Percentiles rank a stretch among this genome's conserved stretches.
phyloP scores from a whole-genome alignment of 2,329 filamentous ascomycete species.

The Aspergillus novoparasiticus region DNA sequence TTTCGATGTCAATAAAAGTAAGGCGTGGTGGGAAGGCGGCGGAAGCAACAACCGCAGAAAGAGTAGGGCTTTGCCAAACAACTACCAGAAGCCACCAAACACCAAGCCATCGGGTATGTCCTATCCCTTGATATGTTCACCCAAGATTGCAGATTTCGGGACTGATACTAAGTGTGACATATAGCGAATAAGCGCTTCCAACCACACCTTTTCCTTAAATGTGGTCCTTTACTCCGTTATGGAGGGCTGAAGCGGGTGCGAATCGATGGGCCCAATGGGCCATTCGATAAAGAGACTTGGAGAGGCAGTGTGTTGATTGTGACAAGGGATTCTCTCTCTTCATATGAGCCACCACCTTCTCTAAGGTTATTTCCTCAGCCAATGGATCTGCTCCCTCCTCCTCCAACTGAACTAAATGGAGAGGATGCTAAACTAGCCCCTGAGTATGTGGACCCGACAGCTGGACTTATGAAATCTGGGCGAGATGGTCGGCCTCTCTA shows the following conservation, averaged over 20 bases:
- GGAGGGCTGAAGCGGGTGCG: conserved; percentile 71
- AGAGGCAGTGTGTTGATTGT: conserved; percentile 95
- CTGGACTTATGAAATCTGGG: conserved; percentile 82
- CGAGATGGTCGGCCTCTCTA: conserved; percentile 84
- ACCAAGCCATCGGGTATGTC: conserved; percentile 37
- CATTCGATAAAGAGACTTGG: conserved; percentile 76
- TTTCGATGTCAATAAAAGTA: conserved; percentile 51
- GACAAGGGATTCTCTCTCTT: conserved; percentile 79
- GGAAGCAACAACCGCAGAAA: conserved; percentile 50
- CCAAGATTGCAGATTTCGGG: not conserved
- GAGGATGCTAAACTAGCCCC: conserved; percentile 65
- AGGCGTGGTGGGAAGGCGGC: conserved; percentile 76
- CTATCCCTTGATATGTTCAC: not conserved
- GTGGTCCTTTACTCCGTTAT: conserved; percentile 87
- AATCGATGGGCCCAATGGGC: conserved; percentile 35
- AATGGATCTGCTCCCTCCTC: conserved; percentile 77
- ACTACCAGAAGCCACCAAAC: conserved; percentile 34
- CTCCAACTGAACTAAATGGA: conserved; percentile 68
- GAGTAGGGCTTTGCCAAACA: conserved; percentile 46
- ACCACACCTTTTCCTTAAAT: conserved; percentile 81
- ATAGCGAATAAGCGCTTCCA: conserved; percentile 68
- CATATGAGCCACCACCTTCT: conserved; percentile 75
- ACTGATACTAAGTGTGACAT: conserved; percentile 35
- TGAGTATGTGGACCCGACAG: conserved; percentile 84
- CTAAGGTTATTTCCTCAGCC: conserved; percentile 85